Evolutionary conservation across 352 stramenopile species (phyloP).

Genomic region (Pythium vanterpoolii): DNA sequence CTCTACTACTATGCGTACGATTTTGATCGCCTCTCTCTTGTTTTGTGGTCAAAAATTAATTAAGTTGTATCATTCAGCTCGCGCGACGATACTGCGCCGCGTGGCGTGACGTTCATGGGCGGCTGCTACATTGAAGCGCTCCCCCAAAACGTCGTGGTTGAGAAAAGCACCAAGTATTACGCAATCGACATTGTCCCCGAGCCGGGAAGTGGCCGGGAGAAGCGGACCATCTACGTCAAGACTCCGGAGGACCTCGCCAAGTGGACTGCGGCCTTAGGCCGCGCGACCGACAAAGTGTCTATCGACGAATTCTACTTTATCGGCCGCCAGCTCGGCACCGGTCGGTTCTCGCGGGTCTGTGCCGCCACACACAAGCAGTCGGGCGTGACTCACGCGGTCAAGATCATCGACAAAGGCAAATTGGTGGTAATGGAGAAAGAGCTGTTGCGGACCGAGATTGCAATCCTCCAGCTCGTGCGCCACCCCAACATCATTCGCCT

Average conservation of each 20-base stretch:
- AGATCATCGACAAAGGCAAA: slow-evolving; percentile 93
- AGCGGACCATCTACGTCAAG: slow-evolving; percentile 81
- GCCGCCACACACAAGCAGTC: slow-evolving; percentile 64
- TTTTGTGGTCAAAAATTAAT: not conserved
- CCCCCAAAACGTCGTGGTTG: slow-evolving; percentile 50
- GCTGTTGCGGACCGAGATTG: slow-evolving; percentile 91
- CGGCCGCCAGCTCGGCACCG: slow-evolving; percentile 81
- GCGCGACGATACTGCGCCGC: slow-evolving; percentile 65
- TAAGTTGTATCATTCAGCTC: slow-evolving; percentile 24
- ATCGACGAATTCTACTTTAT: slow-evolving; percentile 91
- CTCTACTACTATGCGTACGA: slow-evolving; percentile 85
- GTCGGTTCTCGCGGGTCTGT: slow-evolving; percentile 88
- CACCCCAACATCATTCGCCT: slow-evolving; percentile 87
- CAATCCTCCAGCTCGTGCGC: slow-evolving; percentile 91
- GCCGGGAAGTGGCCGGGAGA: slow-evolving; percentile 58
- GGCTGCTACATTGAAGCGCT: slow-evolving; percentile 76
- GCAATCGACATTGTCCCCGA: slow-evolving; percentile 86
- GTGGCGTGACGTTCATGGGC: slow-evolving; percentile 76
- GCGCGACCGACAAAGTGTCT: slow-evolving; percentile 82
- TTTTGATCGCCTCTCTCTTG: not conserved
- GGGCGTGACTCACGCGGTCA: slow-evolving; percentile 81
- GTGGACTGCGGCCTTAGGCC: slow-evolving; percentile 75
- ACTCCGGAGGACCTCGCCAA: slow-evolving; percentile 68
- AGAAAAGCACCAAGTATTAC: slow-evolving; percentile 83
- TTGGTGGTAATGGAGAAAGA: slow-evolving; percentile 86